Percentiles rank a stretch among this genome's conserved stretches.
These are phyloP conservation scores for Lodderomyces theae DNA, from an alignment of 1,139 yeast species.

Conservation along the genomic window DNA sequence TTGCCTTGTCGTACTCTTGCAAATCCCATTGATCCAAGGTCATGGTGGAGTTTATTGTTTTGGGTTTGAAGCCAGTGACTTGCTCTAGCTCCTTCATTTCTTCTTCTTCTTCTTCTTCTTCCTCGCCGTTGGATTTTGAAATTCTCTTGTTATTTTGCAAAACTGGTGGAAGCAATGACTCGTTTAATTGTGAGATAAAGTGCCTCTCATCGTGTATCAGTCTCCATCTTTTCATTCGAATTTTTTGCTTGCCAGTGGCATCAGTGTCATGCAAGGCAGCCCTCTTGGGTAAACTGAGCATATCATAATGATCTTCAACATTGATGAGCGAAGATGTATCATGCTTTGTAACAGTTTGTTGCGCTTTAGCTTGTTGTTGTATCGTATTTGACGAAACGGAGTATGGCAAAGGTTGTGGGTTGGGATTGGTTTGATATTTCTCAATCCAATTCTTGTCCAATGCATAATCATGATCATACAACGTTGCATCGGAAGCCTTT, in stretches of 20 bases:
- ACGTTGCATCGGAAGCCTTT: conserved; percentile 12
- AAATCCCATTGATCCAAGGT: conserved; percentile 4
- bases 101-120: conserved; percentile 1
- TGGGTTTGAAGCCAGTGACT: conserved; percentile 29
- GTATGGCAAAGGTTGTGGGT: conserved; percentile 1
- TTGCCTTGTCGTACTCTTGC: conserved; percentile 8
- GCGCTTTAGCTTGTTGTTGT: neutral
- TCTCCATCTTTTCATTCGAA: conserved; percentile 25
- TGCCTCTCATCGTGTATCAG: conserved; percentile 33
- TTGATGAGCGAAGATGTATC: conserved; percentile 4
- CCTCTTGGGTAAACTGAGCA: neutral
- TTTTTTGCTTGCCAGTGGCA: conserved; percentile 7
- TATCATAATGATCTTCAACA: conserved; percentile 7
- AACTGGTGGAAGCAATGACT: conserved; percentile 36
- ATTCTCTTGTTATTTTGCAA: conserved; percentile 18
- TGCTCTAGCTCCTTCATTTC: conserved; percentile 25
- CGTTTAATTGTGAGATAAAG: conserved; percentile 31
- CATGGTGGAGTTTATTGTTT: conserved; percentile 1
- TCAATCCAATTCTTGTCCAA: conserved; percentile 10
- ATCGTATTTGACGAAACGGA: conserved; percentile 6
- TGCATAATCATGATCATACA: conserved; percentile 9
- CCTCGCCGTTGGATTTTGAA: too few species aligned
- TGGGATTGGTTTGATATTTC: neutral
- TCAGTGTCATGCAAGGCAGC: neutral
- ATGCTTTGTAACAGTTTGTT: too few species aligned